Evolutionary conservation across 2,329 filamentous ascomycete genomes (phyloP).

Genomic region (Calonectria hawksworthii): DNA sequence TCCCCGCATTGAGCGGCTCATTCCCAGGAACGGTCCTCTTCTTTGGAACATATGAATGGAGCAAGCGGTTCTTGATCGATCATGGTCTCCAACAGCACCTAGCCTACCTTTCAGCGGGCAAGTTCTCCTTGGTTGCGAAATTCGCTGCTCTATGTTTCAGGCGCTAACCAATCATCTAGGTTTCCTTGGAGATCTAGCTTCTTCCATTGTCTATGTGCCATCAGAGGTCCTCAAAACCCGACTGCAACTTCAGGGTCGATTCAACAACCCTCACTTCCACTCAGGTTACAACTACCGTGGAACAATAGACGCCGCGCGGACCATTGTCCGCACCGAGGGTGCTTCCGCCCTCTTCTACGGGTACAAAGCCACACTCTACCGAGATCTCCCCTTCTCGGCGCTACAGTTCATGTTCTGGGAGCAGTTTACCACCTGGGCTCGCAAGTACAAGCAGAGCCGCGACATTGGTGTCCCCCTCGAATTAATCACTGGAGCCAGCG

Average conservation of each 20-base stretch:
- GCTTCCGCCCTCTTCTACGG: slow-evolving; percentile 90
- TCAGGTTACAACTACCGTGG: slow-evolving; percentile 97
- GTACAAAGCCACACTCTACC: slow-evolving; percentile 96
- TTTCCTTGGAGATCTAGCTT: slow-evolving; percentile 93
- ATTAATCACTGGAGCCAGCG: slow-evolving; percentile 88
- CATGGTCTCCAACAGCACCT: slow-evolving; percentile 84
- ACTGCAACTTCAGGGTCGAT: slow-evolving; percentile 91
- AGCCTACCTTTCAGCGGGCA: slow-evolving; percentile 88
- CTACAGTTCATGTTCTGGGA: slow-evolving; percentile 99
- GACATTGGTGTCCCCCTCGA: slow-evolving; percentile 91
- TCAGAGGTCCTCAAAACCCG: slow-evolving; percentile 99
- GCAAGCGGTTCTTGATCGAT: slow-evolving; percentile 91
- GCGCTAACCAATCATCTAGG: slow-evolving; percentile 63
- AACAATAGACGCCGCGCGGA: slow-evolving; percentile 86
- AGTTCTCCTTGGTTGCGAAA: slow-evolving; percentile 30
- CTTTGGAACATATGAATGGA: slow-evolving; percentile 96
- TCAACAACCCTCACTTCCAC: slow-evolving; percentile 94
- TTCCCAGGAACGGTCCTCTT: slow-evolving; percentile 96
- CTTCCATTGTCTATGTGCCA: slow-evolving; percentile 94
- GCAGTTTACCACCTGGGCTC: slow-evolving; percentile 87
- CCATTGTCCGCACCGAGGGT: slow-evolving; percentile 87
- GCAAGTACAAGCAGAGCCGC: slow-evolving; percentile 80
- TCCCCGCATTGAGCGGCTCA: slow-evolving; percentile 90
- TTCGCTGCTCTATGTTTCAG: background rate
- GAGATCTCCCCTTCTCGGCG: slow-evolving; percentile 95